These are phyloP conservation scores for Blastocystis sp. DNA, from an alignment of 352 stramenopile genomes.

Conservation along the genomic window DNA sequence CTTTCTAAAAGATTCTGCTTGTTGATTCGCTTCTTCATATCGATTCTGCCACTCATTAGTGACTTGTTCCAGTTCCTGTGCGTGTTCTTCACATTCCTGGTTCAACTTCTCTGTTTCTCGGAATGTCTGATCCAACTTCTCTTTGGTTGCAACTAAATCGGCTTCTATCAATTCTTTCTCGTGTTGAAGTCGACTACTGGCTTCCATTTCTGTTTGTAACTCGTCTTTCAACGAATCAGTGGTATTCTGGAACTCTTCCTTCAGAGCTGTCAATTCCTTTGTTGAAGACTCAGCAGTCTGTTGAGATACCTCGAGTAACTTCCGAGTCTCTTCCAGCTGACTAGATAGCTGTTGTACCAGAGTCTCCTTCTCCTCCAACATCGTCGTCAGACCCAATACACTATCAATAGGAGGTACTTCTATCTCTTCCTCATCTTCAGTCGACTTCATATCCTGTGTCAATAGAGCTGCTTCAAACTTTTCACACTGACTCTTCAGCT, in stretches of 20 bases:
- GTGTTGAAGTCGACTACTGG: not conserved
- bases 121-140: not conserved
- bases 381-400: not conserved
- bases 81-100: not conserved
- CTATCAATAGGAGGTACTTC: not conserved
- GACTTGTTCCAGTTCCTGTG: not conserved
- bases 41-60: not conserved
- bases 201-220: not conserved
- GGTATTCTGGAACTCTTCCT: not conserved
- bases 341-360: not conserved
- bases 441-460: not conserved
- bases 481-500: constrained; percentile 31
- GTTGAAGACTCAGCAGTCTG: not conserved
- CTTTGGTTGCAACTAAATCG: not conserved
- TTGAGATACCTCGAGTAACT: not conserved
- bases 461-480: not conserved
- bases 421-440: not conserved
- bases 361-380: constrained; percentile 20
- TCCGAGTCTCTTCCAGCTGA: not conserved
- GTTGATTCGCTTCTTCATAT: not conserved
- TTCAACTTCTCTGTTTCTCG: not conserved
- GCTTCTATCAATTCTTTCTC: not conserved
- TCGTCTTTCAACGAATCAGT: not conserved
- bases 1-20: not conserved
- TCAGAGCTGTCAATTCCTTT: not conserved